A percentile compares a stretch with the other conserved stretches of the same genome.
These are phyloP conservation scores for Aphanoascus verrucosus DNA, from an alignment of 2,329 filamentous ascomycete species.

Conservation along the genomic window DNA sequence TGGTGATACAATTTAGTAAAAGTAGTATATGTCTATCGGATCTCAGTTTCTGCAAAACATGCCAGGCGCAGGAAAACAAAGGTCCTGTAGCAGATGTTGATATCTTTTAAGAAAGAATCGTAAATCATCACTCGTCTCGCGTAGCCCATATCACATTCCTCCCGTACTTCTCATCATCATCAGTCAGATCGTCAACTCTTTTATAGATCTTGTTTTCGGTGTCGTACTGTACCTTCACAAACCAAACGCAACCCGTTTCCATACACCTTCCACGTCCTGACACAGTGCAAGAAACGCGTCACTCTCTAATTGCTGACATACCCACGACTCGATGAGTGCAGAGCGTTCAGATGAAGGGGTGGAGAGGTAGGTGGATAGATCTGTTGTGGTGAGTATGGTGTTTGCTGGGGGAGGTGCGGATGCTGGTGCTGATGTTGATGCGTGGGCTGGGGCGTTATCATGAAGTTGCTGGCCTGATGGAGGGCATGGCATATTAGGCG, in stretches of 20 bases:
- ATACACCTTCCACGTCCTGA: slow-evolving; percentile 32
- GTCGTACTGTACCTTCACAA: background rate
- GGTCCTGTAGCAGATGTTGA: no score
- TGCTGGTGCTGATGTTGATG: no score
- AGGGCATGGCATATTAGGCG: background rate
- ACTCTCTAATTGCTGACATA: slow-evolving; percentile 34
- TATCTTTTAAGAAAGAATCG: no score
- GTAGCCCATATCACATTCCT: no score
- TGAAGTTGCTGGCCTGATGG: background rate
- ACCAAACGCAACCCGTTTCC: slow-evolving; percentile 33
- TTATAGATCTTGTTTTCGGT: background rate
- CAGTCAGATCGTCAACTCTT: background rate
- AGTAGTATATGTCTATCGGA: no score
- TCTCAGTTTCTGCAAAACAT: no score
- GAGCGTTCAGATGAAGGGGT: slow-evolving; percentile 26
- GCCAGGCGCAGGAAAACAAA: no score
- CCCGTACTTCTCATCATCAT: no score
- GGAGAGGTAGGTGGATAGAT: slow-evolving; percentile 26
- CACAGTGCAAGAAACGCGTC: slow-evolving; percentile 33
- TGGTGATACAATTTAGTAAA: no score
- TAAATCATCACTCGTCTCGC: no score
- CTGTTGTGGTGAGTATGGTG: slow-evolving; percentile 12
- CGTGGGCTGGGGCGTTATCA: background rate
- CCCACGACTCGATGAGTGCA: slow-evolving; percentile 30
- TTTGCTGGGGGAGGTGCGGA: background rate